Conservation (phyloP, 2,329 filamentous ascomycete genomes). For the Penicillium sp. region DNA sequence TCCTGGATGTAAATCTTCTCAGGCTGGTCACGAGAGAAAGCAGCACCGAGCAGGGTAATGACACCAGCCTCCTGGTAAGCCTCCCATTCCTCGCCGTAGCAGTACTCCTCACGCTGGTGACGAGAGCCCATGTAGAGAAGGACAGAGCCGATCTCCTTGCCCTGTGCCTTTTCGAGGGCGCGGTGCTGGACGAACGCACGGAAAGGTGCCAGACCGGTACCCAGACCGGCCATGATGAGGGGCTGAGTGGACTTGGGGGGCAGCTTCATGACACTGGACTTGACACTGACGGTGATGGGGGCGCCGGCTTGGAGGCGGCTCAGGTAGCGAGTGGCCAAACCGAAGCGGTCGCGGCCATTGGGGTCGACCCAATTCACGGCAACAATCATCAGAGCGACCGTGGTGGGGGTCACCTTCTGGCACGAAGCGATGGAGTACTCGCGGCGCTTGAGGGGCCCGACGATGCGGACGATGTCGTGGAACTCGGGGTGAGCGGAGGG, state of each 20-base stretch:
- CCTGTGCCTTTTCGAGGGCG: constrained; percentile 95
- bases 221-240: constrained; percentile 98
- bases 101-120: constrained; percentile 96
- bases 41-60: constrained; percentile 86
- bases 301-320: constrained; percentile 70
- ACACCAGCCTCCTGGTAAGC: constrained; percentile 94
- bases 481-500: constrained; percentile 81
- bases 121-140: constrained; percentile 95
- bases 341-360: constrained; percentile 80
- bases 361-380: constrained; percentile 94
- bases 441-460: constrained; percentile 87
- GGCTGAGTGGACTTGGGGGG: constrained; percentile 80
- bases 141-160: constrained; percentile 88
- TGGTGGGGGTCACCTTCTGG: constrained; percentile 85
- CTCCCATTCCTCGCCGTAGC: constrained; percentile 99
- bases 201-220: constrained; percentile 97
- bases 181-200: constrained; percentile 97
- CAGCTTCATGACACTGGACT: constrained; percentile 99
- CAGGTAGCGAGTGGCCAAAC: constrained; percentile 89
- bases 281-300: constrained; percentile 85
- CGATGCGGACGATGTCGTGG: constrained; percentile 82
- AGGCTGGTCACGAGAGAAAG: constrained; percentile 94
- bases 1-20: constrained; percentile 99
- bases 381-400: constrained; percentile 93
- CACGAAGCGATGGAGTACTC: constrained; percentile 99